Base-by-base conservation (phyloP, 169 alveolate genomes). In the Eimeria maxima region DNA sequence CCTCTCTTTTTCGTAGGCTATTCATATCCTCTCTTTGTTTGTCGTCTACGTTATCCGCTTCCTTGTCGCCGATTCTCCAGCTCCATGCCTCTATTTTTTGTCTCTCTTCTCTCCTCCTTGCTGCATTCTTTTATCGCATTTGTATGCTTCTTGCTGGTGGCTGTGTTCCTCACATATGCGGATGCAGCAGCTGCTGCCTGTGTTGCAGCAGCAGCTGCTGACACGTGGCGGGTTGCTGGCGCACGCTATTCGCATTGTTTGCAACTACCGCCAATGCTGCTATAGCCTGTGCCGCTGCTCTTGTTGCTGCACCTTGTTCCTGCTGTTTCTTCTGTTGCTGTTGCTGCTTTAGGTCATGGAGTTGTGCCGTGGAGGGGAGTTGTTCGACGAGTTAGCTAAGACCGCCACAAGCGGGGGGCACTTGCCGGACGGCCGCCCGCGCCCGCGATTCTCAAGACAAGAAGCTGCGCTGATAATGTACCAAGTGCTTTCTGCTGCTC, bases 301-400 rank as follows among this genome's bases (percentile, higher is more conserved):
- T 29, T 2, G 14, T 27, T 24, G 76, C 38, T 47, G 45, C 67
- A 33, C 20, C 67, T 7, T 60, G 78, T 57, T 86, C 60, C 76
- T 2, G 14, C 27, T 24, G 76, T 22, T 47, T 13, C 67, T 4
- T 22, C 76, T 67, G 44, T 42, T 67, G 44, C 76, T 73, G 60
- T 14, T 53, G 60, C 60, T 53, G 60, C 60, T 53, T 53, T 3
- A 53, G 60, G 60, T 53, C 20, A 53, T 91, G 95, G 95, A 91
- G 65, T 60, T 91, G 22, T 91, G 95, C 81, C 89, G 95, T n/a
- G 95, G 95, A 10, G 95, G 95, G 45, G 95, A 91, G 47, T 42
- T 91, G 90, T 91, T 71, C 45, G 95, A 91, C 63, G 90, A 83
- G 42, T 55, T 76, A 14, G 53, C 84, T 60, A 83, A 38, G 81